These are phyloP conservation scores for Termitomyces sp. DNA, from an alignment of 768 basidiomycete genomes.

Conservation along the genomic window DNA sequence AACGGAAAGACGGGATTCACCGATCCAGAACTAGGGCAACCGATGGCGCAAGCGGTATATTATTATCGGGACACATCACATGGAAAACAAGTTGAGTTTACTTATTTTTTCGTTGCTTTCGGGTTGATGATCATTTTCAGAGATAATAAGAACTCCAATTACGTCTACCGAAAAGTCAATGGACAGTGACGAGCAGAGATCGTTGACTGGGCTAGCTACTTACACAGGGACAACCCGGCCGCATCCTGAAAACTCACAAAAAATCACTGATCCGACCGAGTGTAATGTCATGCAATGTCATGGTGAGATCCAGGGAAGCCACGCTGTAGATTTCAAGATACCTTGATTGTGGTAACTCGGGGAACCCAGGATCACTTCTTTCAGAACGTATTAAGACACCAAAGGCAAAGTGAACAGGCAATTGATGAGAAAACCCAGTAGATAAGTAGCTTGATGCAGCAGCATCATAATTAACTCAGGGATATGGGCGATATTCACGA, in stretches of 20 bases:
- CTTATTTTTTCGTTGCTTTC: background rate
- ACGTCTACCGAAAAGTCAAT: constrained; percentile 1
- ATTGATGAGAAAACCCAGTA: background rate
- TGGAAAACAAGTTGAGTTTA: constrained; percentile 4
- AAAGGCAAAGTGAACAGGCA: background rate
- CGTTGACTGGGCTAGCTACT: background rate
- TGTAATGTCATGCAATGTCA: background rate
- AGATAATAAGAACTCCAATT: background rate
- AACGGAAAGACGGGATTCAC: background rate
- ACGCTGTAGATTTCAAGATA: too few species aligned
- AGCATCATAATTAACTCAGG: background rate
- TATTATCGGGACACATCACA: background rate
- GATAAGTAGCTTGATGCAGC: background rate
- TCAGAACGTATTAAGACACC: too few species aligned
- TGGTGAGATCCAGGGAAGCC: background rate
- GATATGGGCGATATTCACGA: background rate
- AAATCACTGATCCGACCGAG: background rate
- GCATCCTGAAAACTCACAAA: background rate
- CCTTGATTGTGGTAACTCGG: background rate
- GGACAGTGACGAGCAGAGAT: constrained; percentile 7
- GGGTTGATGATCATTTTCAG: background rate
- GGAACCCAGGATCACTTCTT: too few species aligned
- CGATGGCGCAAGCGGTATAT: background rate
- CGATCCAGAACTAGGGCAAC: background rate
- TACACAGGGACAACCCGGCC: background rate